These are phyloP conservation scores for Detonula confervacea DNA, from an alignment of 352 stramenopile species.

Conservation along the genomic window DNA sequence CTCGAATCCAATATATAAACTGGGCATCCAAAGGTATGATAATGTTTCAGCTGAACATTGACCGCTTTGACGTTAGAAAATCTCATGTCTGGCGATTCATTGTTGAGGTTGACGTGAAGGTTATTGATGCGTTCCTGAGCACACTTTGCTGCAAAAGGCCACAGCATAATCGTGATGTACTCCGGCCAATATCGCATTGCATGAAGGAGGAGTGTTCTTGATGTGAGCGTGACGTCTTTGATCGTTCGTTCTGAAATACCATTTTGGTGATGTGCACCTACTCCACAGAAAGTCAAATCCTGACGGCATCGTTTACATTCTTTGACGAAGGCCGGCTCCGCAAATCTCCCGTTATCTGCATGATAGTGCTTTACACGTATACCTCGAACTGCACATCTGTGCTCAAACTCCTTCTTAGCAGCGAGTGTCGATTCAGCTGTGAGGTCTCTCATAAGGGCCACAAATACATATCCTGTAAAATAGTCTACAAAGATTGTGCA, in stretches of 20 bases:
- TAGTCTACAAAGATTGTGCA: conserved; percentile 32
- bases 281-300: conserved; percentile 50
- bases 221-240: conserved; percentile 23
- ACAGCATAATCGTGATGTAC: background rate
- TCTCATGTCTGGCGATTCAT: background rate
- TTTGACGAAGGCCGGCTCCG: conserved; percentile 14
- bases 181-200: background rate
- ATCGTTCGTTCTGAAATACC: conserved; percentile 34
- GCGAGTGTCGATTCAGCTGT: conserved; percentile 9
- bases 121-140: background rate
- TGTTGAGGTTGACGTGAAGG: background rate
- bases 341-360: conserved; percentile 45
- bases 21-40: conserved; percentile 28
- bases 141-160: background rate
- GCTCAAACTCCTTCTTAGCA: conserved; percentile 19
- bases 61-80: background rate
- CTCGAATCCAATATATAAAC: conserved; percentile 16
- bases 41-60: background rate
- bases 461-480: conserved; percentile 11
- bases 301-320: conserved; percentile 27
- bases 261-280: conserved; percentile 74
- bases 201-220: conserved; percentile 28
- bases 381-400: background rate
- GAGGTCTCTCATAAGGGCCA: conserved; percentile 20
- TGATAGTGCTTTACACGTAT: conserved; percentile 19